phyloP scores from a whole-genome alignment of 768 basidiomycete genomes.

The Myochromella boudieri region DNA sequence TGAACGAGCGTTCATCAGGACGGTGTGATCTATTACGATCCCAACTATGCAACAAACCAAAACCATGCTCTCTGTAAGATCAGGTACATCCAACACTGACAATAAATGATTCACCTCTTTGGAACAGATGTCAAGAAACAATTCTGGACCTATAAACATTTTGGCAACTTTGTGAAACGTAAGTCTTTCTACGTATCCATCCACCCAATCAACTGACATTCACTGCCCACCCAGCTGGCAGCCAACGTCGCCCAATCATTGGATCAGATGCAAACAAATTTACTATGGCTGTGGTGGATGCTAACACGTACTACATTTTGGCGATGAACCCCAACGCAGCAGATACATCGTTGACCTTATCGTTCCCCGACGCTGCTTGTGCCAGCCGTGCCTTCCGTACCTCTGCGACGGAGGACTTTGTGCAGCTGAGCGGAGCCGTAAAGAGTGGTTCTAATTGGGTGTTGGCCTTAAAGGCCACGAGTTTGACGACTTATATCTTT shows the following conservation, averaged over 20 bases:
- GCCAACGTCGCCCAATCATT: slow-evolving; percentile 31
- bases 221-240: slow-evolving; percentile 27
- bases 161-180: slow-evolving; percentile 41
- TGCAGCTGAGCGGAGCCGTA: slow-evolving; percentile 24
- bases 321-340: slow-evolving; percentile 34
- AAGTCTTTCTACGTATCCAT: slow-evolving; percentile 3
- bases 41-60: slow-evolving; percentile 33
- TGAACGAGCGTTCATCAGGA: background rate
- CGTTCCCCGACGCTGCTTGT: slow-evolving; percentile 34
- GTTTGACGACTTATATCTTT: slow-evolving; percentile 36
- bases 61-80: slow-evolving; percentile 35
- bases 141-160: slow-evolving; percentile 40
- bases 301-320: slow-evolving; percentile 28
- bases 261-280: slow-evolving; percentile 30
- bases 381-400: slow-evolving; percentile 28
- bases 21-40: slow-evolving; percentile 1
- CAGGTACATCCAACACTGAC: background rate
- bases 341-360: slow-evolving; percentile 26
- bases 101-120: background rate
- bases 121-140: slow-evolving; percentile 40
- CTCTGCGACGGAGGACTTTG: slow-evolving; percentile 35
- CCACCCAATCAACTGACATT: background rate
- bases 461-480: slow-evolving; percentile 29
- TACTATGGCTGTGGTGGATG: slow-evolving; percentile 30
- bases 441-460: slow-evolving; percentile 24